Evolutionary conservation across 768 basidiomycete species (phyloP), one percentile per base, ranked within the genome.

Genomic region (Naganishia friedmannii): DNA sequence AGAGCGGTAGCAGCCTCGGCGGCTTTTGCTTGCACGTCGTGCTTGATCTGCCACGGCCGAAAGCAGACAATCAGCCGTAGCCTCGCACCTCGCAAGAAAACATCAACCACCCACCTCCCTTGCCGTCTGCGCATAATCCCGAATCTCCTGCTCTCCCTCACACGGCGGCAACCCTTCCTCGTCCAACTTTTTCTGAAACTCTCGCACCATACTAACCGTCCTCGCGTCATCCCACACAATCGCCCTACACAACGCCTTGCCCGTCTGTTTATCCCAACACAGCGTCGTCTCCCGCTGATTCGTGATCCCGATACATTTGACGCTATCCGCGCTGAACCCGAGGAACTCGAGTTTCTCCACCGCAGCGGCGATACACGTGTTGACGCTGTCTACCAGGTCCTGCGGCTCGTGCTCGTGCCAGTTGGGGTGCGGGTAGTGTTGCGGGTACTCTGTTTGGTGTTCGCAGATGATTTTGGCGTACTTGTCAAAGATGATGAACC

Each of bases 271-370:
- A 78, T 90, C 91, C 96, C 96, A 98, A 21, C 88, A 90, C 34
- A 98, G 88, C 2, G 93, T 88, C 0, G 96, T 98, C 81, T 98
- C 96, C 67, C 96, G 88, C 82, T 98, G 95, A 79, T 97, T 99
- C 51, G 95, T 97, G 82, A 98, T 91, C 29, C 94, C 95, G 73
- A 99, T 91, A 72, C 90, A 90, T 83, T 93, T 94, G 80, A 99
- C 83, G 79, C 91, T 90, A 79, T 86, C 87, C 17, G 58, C 60
- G 1, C 85, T 82, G 88, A 89, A 95, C 7, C 93, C 95, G 19
- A 84, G 83, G 42, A 82, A 84, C 76, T 92, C 90, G 73, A 99
- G 84, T 65, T 85, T 83, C 74, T 86, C 85, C 60, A 90, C 85
- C 8, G 90, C 88, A 67, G 86, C 85, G 53, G 86, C 84, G 67